Evolutionary conservation across 371 early-diverging fungal species (phyloP).

Genomic region (Syncephalastrum racemosum): DNA sequence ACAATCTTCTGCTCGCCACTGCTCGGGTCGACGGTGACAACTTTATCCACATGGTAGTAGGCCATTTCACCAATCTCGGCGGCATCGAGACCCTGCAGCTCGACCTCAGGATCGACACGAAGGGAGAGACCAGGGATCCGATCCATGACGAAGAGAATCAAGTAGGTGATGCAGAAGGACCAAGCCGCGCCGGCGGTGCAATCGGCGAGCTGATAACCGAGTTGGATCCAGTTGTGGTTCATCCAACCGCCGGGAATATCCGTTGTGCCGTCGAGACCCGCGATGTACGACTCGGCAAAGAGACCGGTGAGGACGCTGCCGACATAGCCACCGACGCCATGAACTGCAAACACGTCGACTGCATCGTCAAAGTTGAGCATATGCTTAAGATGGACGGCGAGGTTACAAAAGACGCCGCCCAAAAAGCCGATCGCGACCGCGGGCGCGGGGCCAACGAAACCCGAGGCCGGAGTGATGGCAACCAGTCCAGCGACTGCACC

Average conservation of each 20-base stretch:
- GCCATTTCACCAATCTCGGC: slow-evolving; percentile 81
- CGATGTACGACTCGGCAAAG: slow-evolving; percentile 79
- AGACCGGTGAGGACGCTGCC: slow-evolving; percentile 89
- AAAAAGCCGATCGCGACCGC: slow-evolving; percentile 79
- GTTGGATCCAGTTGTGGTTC: slow-evolving; percentile 79
- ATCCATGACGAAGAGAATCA: slow-evolving; percentile 79
- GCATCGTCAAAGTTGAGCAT: slow-evolving; percentile 86
- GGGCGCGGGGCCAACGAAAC: slow-evolving; percentile 84
- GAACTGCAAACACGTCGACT: slow-evolving; percentile 84
- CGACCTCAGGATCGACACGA: slow-evolving; percentile 72
- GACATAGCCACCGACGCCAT: slow-evolving; percentile 83
- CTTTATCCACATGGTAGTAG: slow-evolving; percentile 55
- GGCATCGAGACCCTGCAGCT: slow-evolving; percentile 73
- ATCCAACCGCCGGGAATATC: slow-evolving; percentile 82
- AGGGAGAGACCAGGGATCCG: slow-evolving; percentile 74
- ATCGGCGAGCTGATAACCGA: slow-evolving; percentile 81
- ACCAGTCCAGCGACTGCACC: slow-evolving; percentile 94
- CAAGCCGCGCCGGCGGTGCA: slow-evolving; percentile 73
- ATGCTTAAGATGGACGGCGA: slow-evolving; percentile 77
- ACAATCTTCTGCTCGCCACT: slow-evolving; percentile 42
- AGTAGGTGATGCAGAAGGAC: slow-evolving; percentile 75
- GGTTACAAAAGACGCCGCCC: slow-evolving; percentile 74
- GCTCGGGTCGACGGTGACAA: slow-evolving; percentile 36
- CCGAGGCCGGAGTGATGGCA: slow-evolving; percentile 90
- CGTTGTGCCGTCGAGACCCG: slow-evolving; percentile 69